Conservation (phyloP, 768 basidiomycete genomes). For the Lentinula lateritia region DNA sequence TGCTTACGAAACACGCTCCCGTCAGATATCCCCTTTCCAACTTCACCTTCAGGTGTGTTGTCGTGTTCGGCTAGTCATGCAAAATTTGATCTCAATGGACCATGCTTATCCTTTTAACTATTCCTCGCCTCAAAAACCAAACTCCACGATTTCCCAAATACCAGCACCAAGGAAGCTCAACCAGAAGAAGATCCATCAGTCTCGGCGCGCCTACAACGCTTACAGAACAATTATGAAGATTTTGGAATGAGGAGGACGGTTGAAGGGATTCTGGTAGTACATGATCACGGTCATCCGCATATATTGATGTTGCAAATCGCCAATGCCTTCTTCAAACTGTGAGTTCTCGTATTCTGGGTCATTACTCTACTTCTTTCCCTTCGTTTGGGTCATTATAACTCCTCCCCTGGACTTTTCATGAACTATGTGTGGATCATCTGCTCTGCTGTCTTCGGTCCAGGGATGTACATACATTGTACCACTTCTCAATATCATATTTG, state of each 20-base stretch:
- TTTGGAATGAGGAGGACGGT: slow-evolving; percentile 96
- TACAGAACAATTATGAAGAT: slow-evolving; percentile 96
- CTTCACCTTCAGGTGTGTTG: slow-evolving; percentile 78
- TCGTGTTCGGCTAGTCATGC: background rate
- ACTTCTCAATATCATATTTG: background rate
- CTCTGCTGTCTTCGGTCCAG: no score
- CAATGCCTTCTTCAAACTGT: slow-evolving; percentile 99
- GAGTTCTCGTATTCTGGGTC: slow-evolving; percentile 23
- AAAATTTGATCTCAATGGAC: background rate
- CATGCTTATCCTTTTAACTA: background rate
- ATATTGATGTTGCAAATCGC: slow-evolving; percentile 98
- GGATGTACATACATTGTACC: background rate
- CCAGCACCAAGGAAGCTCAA: slow-evolving; percentile 91
- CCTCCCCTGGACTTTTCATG: background rate
- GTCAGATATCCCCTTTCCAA: slow-evolving; percentile 79
- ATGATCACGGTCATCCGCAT: slow-evolving; percentile 96
- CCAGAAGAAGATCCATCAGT: slow-evolving; percentile 98
- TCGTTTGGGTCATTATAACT: background rate
- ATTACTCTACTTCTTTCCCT: slow-evolving; percentile 1
- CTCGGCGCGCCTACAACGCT: slow-evolving; percentile 85
- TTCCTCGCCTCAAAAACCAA: slow-evolving; percentile 7
- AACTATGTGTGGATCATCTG: background rate
- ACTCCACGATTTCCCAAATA: slow-evolving; percentile 6
- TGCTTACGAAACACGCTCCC: background rate
- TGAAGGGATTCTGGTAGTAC: slow-evolving; percentile 84